Percentiles rank a stretch among this genome's conserved stretches.
Conservation (phyloP, 352 stramenopile genomes). For the Phytophthora fragariae region DNA sequence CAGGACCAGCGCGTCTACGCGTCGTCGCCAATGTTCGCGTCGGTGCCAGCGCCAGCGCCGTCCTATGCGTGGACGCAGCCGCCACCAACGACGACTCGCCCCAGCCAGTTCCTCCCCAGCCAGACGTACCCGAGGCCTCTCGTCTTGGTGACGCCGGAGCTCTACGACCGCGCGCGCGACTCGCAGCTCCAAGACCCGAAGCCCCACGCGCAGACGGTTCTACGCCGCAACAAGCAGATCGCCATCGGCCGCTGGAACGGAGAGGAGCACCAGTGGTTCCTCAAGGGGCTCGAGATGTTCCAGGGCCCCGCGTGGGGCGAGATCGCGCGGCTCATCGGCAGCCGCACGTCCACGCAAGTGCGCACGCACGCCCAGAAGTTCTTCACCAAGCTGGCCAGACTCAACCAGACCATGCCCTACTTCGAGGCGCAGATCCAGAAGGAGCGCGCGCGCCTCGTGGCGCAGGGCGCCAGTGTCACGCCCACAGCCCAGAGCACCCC, state of each 20-base stretch:
- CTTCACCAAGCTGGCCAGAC: slow-evolving; percentile 86
- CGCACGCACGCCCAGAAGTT: slow-evolving; percentile 91
- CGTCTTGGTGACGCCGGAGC: slow-evolving; percentile 14
- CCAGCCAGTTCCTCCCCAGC: slow-evolving; percentile 20
- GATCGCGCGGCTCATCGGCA: slow-evolving; percentile 85
- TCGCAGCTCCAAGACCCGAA: slow-evolving; percentile 7
- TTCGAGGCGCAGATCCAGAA: slow-evolving; percentile 83
- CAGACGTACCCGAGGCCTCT: slow-evolving; percentile 15
- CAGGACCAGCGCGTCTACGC: slow-evolving; percentile 22
- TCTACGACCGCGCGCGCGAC: slow-evolving; percentile 15
- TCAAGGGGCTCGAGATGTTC: slow-evolving; percentile 85
- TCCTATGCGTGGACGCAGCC: slow-evolving; percentile 29
- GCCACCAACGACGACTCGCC: slow-evolving; percentile 6
- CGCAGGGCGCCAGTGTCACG: slow-evolving; percentile 61
- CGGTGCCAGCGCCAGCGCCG: slow-evolving; percentile 11
- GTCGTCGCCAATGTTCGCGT: slow-evolving; percentile 23
- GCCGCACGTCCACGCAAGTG: slow-evolving; percentile 85
- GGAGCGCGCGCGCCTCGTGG: slow-evolving; percentile 64
- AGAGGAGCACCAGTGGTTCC: slow-evolving; percentile 80
- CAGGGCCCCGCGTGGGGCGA: slow-evolving; percentile 83
- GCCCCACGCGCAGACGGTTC: slow-evolving; percentile 12
- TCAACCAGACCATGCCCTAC: slow-evolving; percentile 76
- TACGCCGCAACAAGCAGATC: slow-evolving; percentile 61
- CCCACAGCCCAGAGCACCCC: slow-evolving; percentile 48
- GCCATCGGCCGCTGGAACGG: slow-evolving; percentile 79